A percentile compares a stretch with the other conserved stretches of the same genome.
phyloP scores from a whole-genome alignment of 2,329 filamentous ascomycete species.

The Nothopassalora personata region DNA sequence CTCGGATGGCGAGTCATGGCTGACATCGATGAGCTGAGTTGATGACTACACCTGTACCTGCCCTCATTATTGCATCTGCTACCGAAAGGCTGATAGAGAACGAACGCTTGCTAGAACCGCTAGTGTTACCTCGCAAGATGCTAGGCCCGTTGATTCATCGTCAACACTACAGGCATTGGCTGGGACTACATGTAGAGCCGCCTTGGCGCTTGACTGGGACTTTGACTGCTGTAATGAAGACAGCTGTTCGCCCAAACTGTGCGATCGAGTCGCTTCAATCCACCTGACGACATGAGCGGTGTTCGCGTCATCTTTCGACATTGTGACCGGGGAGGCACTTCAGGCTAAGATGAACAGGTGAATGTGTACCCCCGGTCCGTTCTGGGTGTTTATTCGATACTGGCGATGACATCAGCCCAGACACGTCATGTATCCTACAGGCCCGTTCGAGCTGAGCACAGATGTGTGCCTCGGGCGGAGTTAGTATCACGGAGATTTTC shows the following conservation, averaged over 20 bases:
- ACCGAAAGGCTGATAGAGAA: neutral
- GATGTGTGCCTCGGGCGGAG: neutral
- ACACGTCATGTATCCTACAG: neutral
- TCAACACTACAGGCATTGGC: neutral
- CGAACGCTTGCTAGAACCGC: conserved; percentile 2
- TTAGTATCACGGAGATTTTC: neutral
- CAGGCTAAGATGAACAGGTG: neutral
- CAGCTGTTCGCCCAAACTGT: neutral
- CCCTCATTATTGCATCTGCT: neutral
- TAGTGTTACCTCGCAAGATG: neutral
- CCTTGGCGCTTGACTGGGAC: neutral
- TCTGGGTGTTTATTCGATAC: neutral
- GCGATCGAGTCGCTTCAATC: neutral
- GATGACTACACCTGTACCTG: neutral
- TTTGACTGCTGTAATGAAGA: neutral
- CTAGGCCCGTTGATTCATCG: conserved; percentile 1
- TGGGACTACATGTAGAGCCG: neutral
- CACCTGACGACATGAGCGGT: neutral
- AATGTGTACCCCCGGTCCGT: neutral
- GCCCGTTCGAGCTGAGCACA: neutral
- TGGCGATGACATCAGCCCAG: neutral
- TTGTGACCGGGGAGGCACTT: neutral
- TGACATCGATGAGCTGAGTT: neutral
- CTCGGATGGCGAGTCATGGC: neutral
- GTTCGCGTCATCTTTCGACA: neutral